A percentile compares a stretch with the other conserved stretches of the same genome.
Evolutionary conservation across 768 basidiomycete species (phyloP).

Genomic region (Lactifluus subvellereus): DNA sequence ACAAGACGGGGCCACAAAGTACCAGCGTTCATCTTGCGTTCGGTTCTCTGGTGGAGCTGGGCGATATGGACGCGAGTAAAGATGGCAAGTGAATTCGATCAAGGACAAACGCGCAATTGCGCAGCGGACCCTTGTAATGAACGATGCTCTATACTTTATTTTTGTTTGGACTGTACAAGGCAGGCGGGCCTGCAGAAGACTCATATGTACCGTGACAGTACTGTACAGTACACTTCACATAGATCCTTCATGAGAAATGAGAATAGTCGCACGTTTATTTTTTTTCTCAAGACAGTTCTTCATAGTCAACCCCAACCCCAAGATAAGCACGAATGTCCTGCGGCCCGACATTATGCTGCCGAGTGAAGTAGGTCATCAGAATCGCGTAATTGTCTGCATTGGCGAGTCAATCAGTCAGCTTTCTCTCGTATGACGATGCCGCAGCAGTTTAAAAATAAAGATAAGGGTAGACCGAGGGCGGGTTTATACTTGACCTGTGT

Average conservation of each 20-base stretch:
- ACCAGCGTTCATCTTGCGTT: neutral
- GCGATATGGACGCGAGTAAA: neutral
- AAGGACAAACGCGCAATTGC: neutral
- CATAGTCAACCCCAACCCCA: constrained; percentile 67
- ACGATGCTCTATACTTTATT: neutral
- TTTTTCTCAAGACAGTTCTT: constrained; percentile 52
- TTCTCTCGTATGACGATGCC: neutral
- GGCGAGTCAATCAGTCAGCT: neutral
- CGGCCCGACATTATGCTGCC: constrained; percentile 44
- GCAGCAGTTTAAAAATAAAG: neutral
- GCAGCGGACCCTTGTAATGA: neutral
- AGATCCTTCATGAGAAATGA: neutral
- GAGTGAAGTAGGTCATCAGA: constrained; percentile 57
- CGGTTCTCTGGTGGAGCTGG: neutral
- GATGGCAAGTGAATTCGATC: neutral
- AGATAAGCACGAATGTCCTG: constrained; percentile 62
- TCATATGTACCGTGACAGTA: neutral
- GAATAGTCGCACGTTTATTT: neutral
- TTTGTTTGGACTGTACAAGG: neutral
- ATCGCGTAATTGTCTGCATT: constrained; percentile 62
- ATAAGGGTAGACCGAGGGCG: neutral
- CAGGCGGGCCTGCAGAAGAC: neutral
- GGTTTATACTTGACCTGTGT: constrained; percentile 66
- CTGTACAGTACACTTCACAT: neutral
- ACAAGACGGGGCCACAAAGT: neutral